Percentiles rank a stretch among this genome's conserved stretches.
Conservation (phyloP, 177 flowering plant genomes). For the Vitis hybrid region DNA sequence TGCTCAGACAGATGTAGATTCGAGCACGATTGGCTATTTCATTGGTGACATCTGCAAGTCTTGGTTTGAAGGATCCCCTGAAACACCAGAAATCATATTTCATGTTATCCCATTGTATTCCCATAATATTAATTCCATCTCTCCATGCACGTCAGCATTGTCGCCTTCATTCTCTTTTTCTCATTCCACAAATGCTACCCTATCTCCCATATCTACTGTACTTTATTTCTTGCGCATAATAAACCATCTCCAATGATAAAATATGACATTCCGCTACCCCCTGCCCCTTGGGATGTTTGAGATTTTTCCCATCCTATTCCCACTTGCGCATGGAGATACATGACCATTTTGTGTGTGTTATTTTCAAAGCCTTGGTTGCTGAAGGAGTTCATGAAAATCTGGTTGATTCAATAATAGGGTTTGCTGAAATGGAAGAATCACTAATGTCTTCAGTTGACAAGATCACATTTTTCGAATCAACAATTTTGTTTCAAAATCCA, state of each 20-base stretch:
- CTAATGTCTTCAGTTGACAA: too few species aligned
- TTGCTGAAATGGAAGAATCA: too few species aligned
- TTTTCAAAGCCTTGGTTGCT: too few species aligned
- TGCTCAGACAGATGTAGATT: conserved; percentile 15
- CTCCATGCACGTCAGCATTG: conserved; percentile 19
- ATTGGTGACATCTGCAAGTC: conserved; percentile 69
- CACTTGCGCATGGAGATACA: too few species aligned
- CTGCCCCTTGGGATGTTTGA: conserved; percentile 51
- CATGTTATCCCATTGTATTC: conserved; percentile 23
- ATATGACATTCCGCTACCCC: conserved; percentile 47
- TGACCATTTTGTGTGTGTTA: too few species aligned
- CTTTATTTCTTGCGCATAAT: conserved; percentile 36
- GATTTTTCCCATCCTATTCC: too few species aligned
- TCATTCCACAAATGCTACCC: conserved; percentile 18
- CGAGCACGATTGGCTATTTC: conserved; percentile 63
- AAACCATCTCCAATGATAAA: conserved; percentile 41
- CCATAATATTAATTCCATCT: conserved; percentile 15
- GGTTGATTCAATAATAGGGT: too few species aligned
- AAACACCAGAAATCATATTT: conserved; percentile 26
- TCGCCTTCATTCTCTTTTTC: conserved; percentile 26
- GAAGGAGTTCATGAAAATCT: too few species aligned
- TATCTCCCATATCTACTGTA: conserved; percentile 29
- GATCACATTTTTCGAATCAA: too few species aligned
- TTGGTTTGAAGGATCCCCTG: conserved; percentile 32
- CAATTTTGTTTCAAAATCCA: too few species aligned